Evolutionary conservation across 1,284 basidiomycete species (phyloP), one percentile per base, ranked within the genome.

Genomic region (Amylostereum chailletii): DNA sequence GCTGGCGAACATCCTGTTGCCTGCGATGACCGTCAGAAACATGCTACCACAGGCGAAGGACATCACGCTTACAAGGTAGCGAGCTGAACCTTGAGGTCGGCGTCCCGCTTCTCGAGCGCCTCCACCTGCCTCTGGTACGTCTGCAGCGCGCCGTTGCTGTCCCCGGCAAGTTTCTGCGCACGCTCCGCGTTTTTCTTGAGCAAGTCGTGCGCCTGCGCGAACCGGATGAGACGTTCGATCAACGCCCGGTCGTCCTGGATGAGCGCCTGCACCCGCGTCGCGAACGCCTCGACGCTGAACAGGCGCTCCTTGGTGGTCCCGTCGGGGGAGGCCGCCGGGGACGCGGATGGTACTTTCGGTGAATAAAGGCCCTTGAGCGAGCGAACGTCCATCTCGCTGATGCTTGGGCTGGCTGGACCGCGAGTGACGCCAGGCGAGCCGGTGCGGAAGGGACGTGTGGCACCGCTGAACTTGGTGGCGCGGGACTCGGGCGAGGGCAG

Each of bases 151-250:
- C 63, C 62, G 52, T 81, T 83, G 43, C 85, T 86, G 51, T 92
- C 90, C 62, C 85, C 81, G 1, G 90, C 90, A 29, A 95, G 74
- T 64, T 90, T 90, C 71, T 92, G 88, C 8, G 91, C 91, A 45
- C 89, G 76, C 57, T 89, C 86, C 19, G 91, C 91, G 62, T 94
- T 94, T 67, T 84, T 86, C 75, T 91, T 93, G 55, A 93, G 74
- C 55, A 92, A 61, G 58, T 94, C 91, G 56, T 93, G 86, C 47
- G 90, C 89, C 63, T 89, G 82, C 1, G 88, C 90, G 58, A 90
- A 88, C 31, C 89, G 79, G 48, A 91, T 70, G 46, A 92, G 69
- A 42, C 91, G 77, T 63, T 91, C 90, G 56, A 93, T 86, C 54
- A 95, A 66, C 9, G 86, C 74, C 26, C 81, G 79, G 58, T 93